Percentiles rank a stretch among this genome's conserved stretches.
phyloP scores from a whole-genome alignment of 2,329 filamentous ascomycete species.

The Sclerotinia trifoliorum region DNA sequence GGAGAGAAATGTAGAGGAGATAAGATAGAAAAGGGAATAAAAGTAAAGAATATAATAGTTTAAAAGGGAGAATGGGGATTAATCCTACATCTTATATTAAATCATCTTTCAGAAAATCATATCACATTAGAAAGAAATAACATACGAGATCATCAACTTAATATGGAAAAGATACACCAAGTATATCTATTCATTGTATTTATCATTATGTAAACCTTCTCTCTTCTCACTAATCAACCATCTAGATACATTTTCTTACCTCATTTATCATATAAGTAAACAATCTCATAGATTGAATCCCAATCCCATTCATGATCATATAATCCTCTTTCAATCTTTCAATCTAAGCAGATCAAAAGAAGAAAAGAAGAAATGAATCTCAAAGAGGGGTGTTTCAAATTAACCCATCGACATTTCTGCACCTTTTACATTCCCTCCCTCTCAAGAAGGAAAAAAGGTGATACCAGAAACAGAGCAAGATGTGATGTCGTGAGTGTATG shows the following conservation, averaged over 20 bases:
- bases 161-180: too few species aligned
- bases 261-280: background rate
- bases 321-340: background rate
- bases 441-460: slow-evolving; percentile 6
- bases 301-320: background rate
- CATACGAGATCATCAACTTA: too few species aligned
- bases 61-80: too few species aligned
- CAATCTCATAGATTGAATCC: background rate
- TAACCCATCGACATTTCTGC: background rate
- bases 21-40: too few species aligned
- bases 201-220: background rate
- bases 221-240: background rate
- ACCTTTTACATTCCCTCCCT: slow-evolving; percentile 2
- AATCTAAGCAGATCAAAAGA: background rate
- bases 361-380: background rate
- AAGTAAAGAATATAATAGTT: too few species aligned
- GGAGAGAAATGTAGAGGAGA: too few species aligned
- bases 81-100: too few species aligned
- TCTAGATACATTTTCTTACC: background rate
- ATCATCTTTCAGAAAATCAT: too few species aligned
- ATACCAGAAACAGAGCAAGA: background rate
- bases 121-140: too few species aligned
- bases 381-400: background rate
- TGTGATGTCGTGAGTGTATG: slow-evolving; percentile 11
- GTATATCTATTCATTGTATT: background rate